Evolutionary conservation across 2,329 filamentous ascomycete genomes (phyloP).

Genomic region (Arthrobotrys conoides): DNA sequence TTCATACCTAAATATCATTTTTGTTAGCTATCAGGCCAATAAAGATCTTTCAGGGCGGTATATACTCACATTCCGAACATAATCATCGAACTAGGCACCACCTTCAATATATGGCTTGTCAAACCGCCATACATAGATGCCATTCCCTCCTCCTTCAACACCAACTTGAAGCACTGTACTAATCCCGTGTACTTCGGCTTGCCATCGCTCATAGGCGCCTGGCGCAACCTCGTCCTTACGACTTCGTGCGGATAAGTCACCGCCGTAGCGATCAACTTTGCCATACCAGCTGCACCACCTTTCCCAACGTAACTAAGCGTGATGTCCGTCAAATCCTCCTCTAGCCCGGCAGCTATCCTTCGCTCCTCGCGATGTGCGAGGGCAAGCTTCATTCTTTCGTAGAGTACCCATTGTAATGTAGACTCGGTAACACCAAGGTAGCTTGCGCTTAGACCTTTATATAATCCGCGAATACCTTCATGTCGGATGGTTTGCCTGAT

Average conservation of each 20-base stretch:
- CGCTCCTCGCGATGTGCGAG: conserved; percentile 76
- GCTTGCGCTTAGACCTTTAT: conserved; percentile 90
- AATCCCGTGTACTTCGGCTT: conserved; percentile 88
- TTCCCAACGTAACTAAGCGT: conserved; percentile 84
- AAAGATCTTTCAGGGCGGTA: neutral
- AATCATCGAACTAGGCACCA: conserved; percentile 92
- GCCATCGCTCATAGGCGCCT: conserved; percentile 81
- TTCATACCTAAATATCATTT: conserved; percentile 38
- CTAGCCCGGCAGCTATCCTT: conserved; percentile 73
- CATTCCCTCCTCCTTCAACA: conserved; percentile 90
- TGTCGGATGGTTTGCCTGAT: conserved; percentile 83
- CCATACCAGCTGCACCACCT: conserved; percentile 81
- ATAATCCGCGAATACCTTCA: conserved; percentile 85
- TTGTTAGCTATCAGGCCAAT: neutral
- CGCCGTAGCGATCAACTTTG: conserved; percentile 87
- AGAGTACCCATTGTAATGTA: conserved; percentile 92
- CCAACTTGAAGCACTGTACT: conserved; percentile 86
- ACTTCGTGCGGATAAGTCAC: conserved; percentile 95
- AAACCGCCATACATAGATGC: conserved; percentile 89
- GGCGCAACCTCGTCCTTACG: conserved; percentile 81
- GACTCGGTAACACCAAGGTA: conserved; percentile 93
- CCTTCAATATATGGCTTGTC: conserved; percentile 88
- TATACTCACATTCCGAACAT: conserved; percentile 87
- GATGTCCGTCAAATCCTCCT: conserved; percentile 79
- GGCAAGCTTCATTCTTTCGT: conserved; percentile 89